Base-by-base conservation (phyloP, 331 rosid species). In the Dryas integrifolia region DNA sequence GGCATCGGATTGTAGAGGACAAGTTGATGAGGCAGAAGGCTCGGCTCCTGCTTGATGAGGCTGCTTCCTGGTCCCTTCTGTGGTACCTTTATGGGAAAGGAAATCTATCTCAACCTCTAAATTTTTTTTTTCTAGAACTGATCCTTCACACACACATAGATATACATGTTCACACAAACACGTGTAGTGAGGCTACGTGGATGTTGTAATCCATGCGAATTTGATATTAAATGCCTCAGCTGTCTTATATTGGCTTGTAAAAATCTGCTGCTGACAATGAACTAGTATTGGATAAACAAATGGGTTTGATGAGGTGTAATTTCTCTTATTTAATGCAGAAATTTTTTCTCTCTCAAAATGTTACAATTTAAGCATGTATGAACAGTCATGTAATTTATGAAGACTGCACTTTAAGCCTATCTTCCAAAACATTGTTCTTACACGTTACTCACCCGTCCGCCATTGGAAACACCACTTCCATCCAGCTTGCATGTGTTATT, bases 31-130 rank as follows among this genome's bases (percentile, higher is more conserved):
- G 96, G 88, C 97, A 91, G 88, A 89, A 89, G 88, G 92, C 97
- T 81, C 97, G 87, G 67, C 84, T 86, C 80, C 74, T 94, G 80
- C 92, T 94, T 72, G 96, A 94, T 44, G 98, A 94, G 86, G 98
- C 96, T 26, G 97, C 98, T 58, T 86, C 98, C 3, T 94, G 98
- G 98, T 94, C 96, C 69, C 96, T 94, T 72, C 66, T 91, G 84
- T 94, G 98, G 98, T 84, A 86, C 79, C 96, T 94, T 57, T 94
- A 82, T 65, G 98, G 96, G 75, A 89, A 94, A 89, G 96, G 98
- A 39, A 88, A 89, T 89, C 68, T 76, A 73, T 82, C 39, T 78
- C 67, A 65, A 50, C 83, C 83, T 65, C 21, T 55, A 70, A 26
- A 63, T 14, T 10, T 56, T 58, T 56, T 58, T 58, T 35, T 66